phyloP scores from a whole-genome alignment of 2,329 filamentous ascomycete genomes.

The Aspergillus sp. region DNA sequence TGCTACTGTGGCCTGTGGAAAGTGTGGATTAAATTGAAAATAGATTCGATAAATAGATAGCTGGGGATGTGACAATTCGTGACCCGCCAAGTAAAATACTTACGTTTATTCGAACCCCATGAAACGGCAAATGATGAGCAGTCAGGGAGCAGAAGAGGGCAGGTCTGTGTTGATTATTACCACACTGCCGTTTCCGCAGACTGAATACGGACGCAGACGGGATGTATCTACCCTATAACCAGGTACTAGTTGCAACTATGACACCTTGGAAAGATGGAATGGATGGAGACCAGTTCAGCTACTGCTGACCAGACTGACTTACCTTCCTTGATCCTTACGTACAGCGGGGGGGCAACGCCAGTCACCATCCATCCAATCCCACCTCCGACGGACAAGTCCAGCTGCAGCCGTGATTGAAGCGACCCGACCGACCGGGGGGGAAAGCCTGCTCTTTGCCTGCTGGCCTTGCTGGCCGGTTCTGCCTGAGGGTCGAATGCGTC shows the following conservation, averaged over 20 bases:
- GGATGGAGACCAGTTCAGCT: neutral
- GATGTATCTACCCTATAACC: conserved; percentile 5
- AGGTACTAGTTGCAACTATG: neutral
- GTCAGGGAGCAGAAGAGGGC: neutral
- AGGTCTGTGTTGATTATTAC: neutral
- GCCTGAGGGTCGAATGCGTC: neutral
- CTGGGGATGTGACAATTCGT: neutral
- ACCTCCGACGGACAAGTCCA: conserved; percentile 10
- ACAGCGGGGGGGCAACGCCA: neutral
- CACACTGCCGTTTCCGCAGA: neutral
- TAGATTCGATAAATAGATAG: neutral
- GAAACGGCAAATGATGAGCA: neutral
- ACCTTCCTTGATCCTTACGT: neutral
- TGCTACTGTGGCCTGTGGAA: neutral
- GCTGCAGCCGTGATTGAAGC: conserved; percentile 15
- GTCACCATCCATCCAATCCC: neutral
- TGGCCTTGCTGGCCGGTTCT: neutral
- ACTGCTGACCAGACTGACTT: neutral
- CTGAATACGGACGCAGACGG: neutral
- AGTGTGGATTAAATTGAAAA: neutral
- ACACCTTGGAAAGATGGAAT: neutral
- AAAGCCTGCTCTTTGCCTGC: neutral
- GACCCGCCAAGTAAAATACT: neutral
- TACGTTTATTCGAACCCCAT: neutral
- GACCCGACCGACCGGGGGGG: neutral